Percentiles rank a stretch among this genome's conserved stretches.
These are phyloP conservation scores for Geranium brycei DNA, from an alignment of 345 rosid species.

Conservation along the genomic window DNA sequence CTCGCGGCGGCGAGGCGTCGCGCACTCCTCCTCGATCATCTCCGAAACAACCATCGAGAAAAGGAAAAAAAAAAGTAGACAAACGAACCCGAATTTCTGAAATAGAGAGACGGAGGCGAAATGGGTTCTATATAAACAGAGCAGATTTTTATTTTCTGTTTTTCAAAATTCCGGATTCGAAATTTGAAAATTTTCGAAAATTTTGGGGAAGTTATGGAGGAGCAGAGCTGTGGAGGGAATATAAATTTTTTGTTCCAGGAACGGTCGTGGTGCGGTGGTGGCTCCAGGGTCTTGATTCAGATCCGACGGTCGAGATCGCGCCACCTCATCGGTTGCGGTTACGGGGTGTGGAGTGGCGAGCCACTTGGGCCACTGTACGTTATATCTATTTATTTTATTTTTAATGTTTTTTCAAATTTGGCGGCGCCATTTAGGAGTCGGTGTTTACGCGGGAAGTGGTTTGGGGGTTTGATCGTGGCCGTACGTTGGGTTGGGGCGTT, in stretches of 20 bases:
- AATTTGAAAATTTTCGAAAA: neutral
- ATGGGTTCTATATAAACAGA: constrained; percentile 3
- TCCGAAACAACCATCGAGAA: constrained; percentile 14
- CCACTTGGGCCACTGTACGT: constrained; percentile 11
- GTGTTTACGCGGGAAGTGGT: constrained; percentile 32
- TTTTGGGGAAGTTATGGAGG: neutral
- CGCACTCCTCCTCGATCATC: constrained; percentile 34
- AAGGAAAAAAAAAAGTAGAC: constrained; percentile 5
- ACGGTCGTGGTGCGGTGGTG: neutral
- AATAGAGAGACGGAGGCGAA: constrained; percentile 2
- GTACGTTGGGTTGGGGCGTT: neutral
- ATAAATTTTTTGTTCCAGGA: neutral
- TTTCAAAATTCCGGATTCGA: neutral
- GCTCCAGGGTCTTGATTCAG: neutral
- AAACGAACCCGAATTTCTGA: constrained; percentile 12
- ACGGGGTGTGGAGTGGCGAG: constrained; percentile 14
- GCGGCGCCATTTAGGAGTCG: constrained; percentile 17
- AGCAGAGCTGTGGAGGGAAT: neutral
- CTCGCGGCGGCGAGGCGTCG: constrained; percentile 41
- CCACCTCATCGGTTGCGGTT: neutral
- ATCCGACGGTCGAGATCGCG: neutral
- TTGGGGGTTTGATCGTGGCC: neutral
- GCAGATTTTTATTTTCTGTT: neutral
- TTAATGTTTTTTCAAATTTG: constrained; percentile 10
- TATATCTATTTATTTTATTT: neutral